phyloP scores from a whole-genome alignment of 345 rosid species.

The Aquilaria yunnanensis region DNA sequence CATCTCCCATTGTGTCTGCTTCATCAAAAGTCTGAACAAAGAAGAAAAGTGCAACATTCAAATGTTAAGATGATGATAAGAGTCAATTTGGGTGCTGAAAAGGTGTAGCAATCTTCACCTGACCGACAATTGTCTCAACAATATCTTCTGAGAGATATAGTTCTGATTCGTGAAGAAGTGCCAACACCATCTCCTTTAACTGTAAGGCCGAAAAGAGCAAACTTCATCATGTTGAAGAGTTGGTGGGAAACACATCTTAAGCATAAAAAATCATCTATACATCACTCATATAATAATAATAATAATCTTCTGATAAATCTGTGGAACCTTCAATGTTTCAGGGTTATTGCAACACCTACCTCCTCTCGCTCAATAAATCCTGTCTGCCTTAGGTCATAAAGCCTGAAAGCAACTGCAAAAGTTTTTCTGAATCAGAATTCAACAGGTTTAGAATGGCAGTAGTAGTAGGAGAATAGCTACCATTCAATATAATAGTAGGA shows the following conservation, averaged over 20 bases:
- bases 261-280: no score
- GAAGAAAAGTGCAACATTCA: background rate
- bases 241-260: no score
- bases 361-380: slow-evolving; percentile 88
- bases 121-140: slow-evolving; percentile 68
- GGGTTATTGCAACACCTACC: slow-evolving; percentile 31
- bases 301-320: no score
- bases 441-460: background rate
- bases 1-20: slow-evolving; percentile 68
- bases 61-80: background rate
- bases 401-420: slow-evolving; percentile 75
- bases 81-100: background rate
- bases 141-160: slow-evolving; percentile 58
- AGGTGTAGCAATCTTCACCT: slow-evolving; percentile 30
- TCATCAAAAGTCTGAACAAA: slow-evolving; percentile 52
- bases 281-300: no score
- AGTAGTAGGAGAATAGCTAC: slow-evolving; percentile 1
- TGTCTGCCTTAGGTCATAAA: slow-evolving; percentile 80
- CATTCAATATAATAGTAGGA: background rate
- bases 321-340: background rate
- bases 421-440: slow-evolving; percentile 2
- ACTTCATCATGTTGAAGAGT: no score
- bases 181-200: slow-evolving; percentile 96
- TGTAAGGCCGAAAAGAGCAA: slow-evolving; percentile 13
- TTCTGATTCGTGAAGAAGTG: slow-evolving; percentile 84